Conservation (phyloP, 352 stramenopile genomes). For the Phytophthora meadii region DNA sequence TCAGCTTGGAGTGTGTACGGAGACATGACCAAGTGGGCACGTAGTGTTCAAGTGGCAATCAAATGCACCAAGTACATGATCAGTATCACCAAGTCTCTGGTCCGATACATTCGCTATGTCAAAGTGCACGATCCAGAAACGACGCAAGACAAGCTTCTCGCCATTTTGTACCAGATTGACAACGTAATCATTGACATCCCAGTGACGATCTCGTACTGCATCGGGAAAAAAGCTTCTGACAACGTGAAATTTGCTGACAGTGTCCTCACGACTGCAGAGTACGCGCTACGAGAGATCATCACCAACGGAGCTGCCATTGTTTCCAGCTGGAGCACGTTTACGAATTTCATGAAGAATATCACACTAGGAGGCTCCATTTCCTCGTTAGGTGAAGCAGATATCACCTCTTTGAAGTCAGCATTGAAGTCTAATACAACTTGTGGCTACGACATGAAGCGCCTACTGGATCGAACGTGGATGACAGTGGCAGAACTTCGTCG, state of each 20-base stretch:
- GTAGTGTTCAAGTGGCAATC: constrained; percentile 32
- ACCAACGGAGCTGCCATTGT: constrained; percentile 39
- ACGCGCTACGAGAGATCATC: constrained; percentile 43
- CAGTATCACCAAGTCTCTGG: constrained; percentile 39
- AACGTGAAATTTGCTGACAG: constrained; percentile 38
- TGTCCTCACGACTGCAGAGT: constrained; percentile 45
- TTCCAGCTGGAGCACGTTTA: constrained; percentile 36
- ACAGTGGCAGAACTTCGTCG: constrained; percentile 35
- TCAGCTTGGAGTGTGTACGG: constrained; percentile 37
- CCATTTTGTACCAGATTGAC: constrained; percentile 49
- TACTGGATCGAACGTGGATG: constrained; percentile 45
- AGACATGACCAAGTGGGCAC: constrained; percentile 33
- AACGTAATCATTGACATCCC: constrained; percentile 57
- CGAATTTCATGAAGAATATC: constrained; percentile 43
- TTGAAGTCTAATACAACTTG: constrained; percentile 39
- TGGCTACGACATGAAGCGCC: constrained; percentile 42
- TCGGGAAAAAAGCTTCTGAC: constrained; percentile 38
- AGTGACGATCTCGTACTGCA: constrained; percentile 49
- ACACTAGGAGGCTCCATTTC: constrained; percentile 24
- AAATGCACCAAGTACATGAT: constrained; percentile 54
- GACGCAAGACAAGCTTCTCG: constrained; percentile 45
- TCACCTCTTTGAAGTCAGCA: constrained; percentile 33
- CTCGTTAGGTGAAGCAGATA: constrained; percentile 23
- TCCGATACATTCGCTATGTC: constrained; percentile 42
- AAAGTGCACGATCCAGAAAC: constrained; percentile 36